Base-by-base conservation (phyloP, 306 rosid genomes). In the Quercus dentata region DNA sequence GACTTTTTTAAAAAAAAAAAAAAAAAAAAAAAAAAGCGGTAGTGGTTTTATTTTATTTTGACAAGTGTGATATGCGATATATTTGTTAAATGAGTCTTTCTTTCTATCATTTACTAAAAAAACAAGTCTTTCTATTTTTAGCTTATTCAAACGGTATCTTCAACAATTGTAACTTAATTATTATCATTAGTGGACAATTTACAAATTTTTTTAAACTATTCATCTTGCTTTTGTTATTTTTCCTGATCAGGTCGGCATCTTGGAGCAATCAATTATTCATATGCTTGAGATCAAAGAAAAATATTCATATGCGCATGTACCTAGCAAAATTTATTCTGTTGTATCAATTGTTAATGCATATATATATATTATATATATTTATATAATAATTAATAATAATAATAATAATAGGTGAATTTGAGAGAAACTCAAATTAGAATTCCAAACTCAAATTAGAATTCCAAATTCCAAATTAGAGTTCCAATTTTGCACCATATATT, bases 251-350 rank as follows among this genome's bases (percentile, higher is more conserved):
- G 76, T 73, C 4, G 1, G 55, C 55, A 33, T 56, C 10, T 74
- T 19, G 55, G 67, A 57, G 73, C 35, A 28, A 64, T 17, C 64
- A 76, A n/a, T 76, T 72, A 76, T 20, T 76, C 19, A 51, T 28
- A 8, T 41, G 46, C 46, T 41, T 41, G 11, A 41, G 46, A 41
- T 41, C 46, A 41, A 41, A 41, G 46, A 41, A 41, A 41, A 41
- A 41, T 41, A 41, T 41, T 41, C 46, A 41, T 41, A 6, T 49
- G 33, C 46, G 4, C 73, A n/a, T 63, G 54, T 12, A 30, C 68
- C 67, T 67, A 33, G 7, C 17, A 35, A 57, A 74, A 44, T 35
- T 56, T 20, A 35, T 57, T 56, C 56, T 35, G 17, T 33, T 23
- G 46, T 74, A 31, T 33, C 2, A 20, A 56, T 57, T 57, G 19